phyloP scores from a whole-genome alignment of 805 yeast genomes.

The Teunomyces aglyptinius region DNA sequence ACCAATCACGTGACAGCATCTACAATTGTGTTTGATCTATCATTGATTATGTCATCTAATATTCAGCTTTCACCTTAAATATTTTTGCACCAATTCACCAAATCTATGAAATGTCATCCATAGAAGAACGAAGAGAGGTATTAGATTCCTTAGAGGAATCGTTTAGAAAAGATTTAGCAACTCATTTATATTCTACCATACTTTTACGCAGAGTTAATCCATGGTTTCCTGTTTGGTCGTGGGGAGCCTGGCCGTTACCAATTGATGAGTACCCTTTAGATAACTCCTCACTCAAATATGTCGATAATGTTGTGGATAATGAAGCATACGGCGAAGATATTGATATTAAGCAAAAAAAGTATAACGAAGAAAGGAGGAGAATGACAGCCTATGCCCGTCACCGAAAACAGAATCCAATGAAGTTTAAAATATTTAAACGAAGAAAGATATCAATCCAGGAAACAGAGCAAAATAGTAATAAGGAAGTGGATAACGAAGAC shows the following conservation, averaged over 20 bases:
- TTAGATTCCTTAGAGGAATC: constrained; percentile 44
- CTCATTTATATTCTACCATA: constrained; percentile 62
- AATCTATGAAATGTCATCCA: constrained; percentile 4
- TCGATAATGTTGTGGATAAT: constrained; percentile 13
- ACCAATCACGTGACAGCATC: too few species aligned
- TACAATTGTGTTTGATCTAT: too few species aligned
- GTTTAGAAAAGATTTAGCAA: constrained; percentile 53
- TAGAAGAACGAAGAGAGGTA: constrained; percentile 20
- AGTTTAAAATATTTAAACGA: not conserved
- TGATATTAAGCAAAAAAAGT: constrained; percentile 6
- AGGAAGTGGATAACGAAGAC: not conserved
- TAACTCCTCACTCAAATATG: constrained; percentile 18
- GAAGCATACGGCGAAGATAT: constrained; percentile 8
- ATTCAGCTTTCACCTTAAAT: not conserved
- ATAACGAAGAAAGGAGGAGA: not conserved
- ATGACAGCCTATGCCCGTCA: not conserved
- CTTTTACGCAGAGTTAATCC: constrained; percentile 41
- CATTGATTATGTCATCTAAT: too few species aligned
- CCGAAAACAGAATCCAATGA: not conserved
- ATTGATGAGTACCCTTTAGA: constrained; percentile 38
- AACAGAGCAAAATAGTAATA: not conserved
- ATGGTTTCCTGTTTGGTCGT: constrained; percentile 35
- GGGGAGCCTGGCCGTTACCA: constrained; percentile 64
- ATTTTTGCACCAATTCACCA: not conserved
- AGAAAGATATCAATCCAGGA: not conserved